Base-by-base conservation (phyloP, 306 rosid species). In the Acacia melanoxylon region DNA sequence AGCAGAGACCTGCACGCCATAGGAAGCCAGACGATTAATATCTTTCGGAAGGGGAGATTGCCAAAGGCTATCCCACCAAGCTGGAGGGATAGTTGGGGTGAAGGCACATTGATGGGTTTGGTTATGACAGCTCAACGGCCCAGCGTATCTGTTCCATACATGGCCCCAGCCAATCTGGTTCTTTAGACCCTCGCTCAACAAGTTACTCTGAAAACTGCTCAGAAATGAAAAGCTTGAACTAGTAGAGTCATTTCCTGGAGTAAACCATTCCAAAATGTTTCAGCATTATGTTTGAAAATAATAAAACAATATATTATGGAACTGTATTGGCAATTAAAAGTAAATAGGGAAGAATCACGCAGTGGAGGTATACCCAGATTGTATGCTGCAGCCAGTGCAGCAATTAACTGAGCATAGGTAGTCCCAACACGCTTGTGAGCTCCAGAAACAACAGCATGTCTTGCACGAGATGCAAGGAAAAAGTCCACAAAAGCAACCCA, bases 401-500 rank as follows among this genome's bases (percentile, higher is more conserved):
- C 99, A n/a, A 93, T 92, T 85, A 95, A 84, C 80, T 93, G 98
- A 80, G 99, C 99, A 86, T 95, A 95, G 42, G 99, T 95, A 68
- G 99, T 95, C 79, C 98, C 99, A 68, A 95, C 96, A 72, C 98
- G 99, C 78, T 94, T 68, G 67, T 95, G 98, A 82, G 99, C 99
- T 78, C 97, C 99, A 2, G 99, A 92, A 51, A 95, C 85, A 76
- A 88, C 91, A 40, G 91, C 95, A 86, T 88, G 83, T 75, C 86
- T 92, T 45, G 99, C 97, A 0, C 92, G 94, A 33, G 99, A 89
- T 40, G 99, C 99, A 56, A 95, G 97, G 87, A 95, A 95, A 87
- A 95, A 95, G 77, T 95, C 97, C 45, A 95, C 99, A 89, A 95
- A 95, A 42, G 99, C 99, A 84, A 95, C 99, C 99, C 98, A 93